Conservation (phyloP, 202 grass and related monocot genomes). For the Zoysia matrella region DNA sequence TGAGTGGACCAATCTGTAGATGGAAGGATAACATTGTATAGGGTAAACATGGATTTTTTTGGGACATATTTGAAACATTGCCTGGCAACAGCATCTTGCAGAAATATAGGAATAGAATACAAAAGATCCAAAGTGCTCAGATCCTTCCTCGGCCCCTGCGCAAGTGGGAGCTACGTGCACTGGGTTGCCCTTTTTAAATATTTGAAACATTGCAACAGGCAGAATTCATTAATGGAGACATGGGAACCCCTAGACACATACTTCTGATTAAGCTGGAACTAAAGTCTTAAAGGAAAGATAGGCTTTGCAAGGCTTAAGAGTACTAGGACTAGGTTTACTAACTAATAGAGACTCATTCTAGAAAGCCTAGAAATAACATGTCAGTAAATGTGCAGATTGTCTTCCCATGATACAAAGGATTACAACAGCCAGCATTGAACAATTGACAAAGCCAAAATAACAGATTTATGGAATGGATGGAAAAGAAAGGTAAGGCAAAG, state of each 20-base stretch:
- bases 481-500: slow-evolving; percentile 20
- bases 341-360: background rate
- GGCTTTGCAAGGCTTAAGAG: background rate
- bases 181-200: background rate
- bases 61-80: no score
- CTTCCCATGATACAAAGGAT: slow-evolving; percentile 10
- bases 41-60: background rate
- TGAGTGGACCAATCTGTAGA: slow-evolving; percentile 73
- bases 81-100: no score
- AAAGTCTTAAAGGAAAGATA: background rate
- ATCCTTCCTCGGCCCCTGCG: no score
- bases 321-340: background rate
- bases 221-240: background rate
- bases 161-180: background rate
- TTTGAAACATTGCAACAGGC: background rate
- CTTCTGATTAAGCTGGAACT: background rate
- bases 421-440: background rate
- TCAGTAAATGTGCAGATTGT: background rate
- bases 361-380: background rate
- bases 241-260: background rate
- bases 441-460: slow-evolving; percentile 15
- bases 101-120: no score
- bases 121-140: no score
- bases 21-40: background rate
- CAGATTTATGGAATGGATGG: slow-evolving; percentile 21